Evolutionary conservation across 1,139 yeast genomes (phyloP).

Genomic region (Blastobotrys proliferans): DNA sequence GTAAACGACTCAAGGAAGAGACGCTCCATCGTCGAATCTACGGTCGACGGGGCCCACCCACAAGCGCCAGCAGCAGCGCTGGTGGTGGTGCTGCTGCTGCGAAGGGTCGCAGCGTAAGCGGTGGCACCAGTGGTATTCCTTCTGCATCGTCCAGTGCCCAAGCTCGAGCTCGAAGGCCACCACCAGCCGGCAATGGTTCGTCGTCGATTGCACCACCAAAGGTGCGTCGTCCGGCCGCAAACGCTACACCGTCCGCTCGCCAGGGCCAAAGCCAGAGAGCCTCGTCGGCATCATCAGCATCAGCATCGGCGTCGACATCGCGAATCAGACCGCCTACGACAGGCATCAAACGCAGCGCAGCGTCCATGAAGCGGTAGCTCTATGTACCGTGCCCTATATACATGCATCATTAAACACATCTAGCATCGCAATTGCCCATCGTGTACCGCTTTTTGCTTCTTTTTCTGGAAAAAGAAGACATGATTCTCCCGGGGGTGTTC

Average conservation of each 20-base stretch:
- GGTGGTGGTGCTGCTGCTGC: background rate
- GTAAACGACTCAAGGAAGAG: slow-evolving; percentile 20
- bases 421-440: no score
- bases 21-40: slow-evolving; percentile 23
- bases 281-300: background rate
- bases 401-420: background rate
- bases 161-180: background rate
- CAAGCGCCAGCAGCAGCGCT: background rate
- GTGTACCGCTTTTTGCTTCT: no score
- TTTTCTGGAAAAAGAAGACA: no score
- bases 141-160: background rate
- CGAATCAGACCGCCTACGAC: slow-evolving; percentile 15
- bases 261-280: background rate
- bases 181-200: background rate
- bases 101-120: background rate
- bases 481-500: no score
- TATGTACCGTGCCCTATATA: background rate
- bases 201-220: background rate
- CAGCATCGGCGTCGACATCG: slow-evolving; percentile 1
- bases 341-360: slow-evolving; percentile 12
- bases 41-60: slow-evolving; percentile 19
- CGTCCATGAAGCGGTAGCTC: slow-evolving; percentile 4
- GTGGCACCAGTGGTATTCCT: background rate
- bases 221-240: background rate
- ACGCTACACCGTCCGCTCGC: background rate